phyloP scores from a whole-genome alignment of 2,329 filamentous ascomycete genomes.

The Cladorrhinum sp. region DNA sequence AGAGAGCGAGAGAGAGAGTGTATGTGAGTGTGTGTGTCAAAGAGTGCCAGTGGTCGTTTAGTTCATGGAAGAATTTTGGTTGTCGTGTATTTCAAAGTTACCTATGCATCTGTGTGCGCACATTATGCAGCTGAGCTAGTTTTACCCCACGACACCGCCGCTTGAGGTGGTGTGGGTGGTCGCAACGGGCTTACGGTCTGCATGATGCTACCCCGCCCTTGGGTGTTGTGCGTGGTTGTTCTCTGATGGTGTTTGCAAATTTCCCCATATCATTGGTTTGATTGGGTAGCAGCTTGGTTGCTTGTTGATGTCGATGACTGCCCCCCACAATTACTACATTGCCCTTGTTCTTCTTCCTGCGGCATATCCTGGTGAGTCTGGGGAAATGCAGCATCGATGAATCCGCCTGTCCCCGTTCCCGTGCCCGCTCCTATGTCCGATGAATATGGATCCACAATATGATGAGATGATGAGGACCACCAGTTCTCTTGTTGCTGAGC shows the following conservation, averaged over 20 bases:
- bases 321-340: not conserved
- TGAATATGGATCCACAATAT: not conserved
- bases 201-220: not conserved
- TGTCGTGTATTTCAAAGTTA: not conserved
- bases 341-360: not conserved
- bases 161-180: not conserved
- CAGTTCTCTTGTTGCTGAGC: not conserved
- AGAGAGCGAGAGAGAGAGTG: not conserved
- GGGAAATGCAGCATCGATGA: not conserved
- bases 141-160: not conserved
- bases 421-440: not conserved
- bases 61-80: not conserved
- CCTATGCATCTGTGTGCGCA: not conserved
- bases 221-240: not conserved
- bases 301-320: not conserved
- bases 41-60: not conserved
- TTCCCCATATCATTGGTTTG: not conserved
- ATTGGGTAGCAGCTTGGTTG: not conserved
- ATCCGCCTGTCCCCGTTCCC: not conserved
- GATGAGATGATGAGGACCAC: not conserved
- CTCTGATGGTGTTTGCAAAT: not conserved
- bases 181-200: not conserved
- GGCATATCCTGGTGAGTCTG: not conserved
- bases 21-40: not conserved
- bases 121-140: not conserved